These are phyloP conservation scores for Penicillium argentinense DNA, from an alignment of 495 filamentous ascomycete species.

Conservation along the genomic window DNA sequence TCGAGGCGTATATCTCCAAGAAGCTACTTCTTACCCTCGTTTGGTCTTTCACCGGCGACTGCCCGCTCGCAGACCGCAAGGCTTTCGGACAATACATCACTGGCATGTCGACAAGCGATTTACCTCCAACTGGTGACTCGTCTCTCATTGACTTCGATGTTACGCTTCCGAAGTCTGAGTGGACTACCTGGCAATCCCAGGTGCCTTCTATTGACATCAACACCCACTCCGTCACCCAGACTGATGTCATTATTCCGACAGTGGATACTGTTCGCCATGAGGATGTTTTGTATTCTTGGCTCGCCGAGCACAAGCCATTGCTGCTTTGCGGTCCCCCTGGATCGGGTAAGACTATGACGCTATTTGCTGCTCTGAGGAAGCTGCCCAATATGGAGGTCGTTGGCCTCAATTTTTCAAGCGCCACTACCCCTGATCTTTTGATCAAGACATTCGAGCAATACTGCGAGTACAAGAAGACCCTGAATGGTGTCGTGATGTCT, in stretches of 20 bases:
- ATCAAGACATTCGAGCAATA: conserved; percentile 99
- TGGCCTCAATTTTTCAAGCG: conserved; percentile 98
- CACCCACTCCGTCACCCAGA: conserved; percentile 95
- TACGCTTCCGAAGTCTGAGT: conserved; percentile 78
- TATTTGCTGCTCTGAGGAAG: conserved; percentile 95
- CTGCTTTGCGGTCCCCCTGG: conserved; percentile 95
- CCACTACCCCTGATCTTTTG: conserved; percentile 93
- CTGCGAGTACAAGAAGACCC: conserved; percentile 97
- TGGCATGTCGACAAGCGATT: conserved; percentile 76
- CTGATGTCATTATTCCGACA: conserved; percentile 96
- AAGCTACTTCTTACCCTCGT: conserved; percentile 87
- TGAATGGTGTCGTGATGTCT: conserved; percentile 93
- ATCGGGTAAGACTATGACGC: conserved; percentile 98
- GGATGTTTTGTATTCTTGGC: conserved; percentile 97
- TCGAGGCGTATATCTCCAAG: conserved; percentile 87
- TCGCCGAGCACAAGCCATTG: conserved; percentile 96
- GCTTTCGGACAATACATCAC: conserved; percentile 80
- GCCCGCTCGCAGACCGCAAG: conserved; percentile 84
- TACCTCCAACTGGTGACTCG: conserved; percentile 68
- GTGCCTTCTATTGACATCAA: conserved; percentile 95
- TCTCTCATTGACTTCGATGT: conserved; percentile 97
- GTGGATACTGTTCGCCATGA: conserved; percentile 96
- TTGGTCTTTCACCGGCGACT: conserved; percentile 95
- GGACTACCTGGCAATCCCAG: conserved; percentile 90
- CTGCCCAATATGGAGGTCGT: conserved; percentile 98